phyloP scores from a whole-genome alignment of 345 rosid genomes.

The Ricinus communis region DNA sequence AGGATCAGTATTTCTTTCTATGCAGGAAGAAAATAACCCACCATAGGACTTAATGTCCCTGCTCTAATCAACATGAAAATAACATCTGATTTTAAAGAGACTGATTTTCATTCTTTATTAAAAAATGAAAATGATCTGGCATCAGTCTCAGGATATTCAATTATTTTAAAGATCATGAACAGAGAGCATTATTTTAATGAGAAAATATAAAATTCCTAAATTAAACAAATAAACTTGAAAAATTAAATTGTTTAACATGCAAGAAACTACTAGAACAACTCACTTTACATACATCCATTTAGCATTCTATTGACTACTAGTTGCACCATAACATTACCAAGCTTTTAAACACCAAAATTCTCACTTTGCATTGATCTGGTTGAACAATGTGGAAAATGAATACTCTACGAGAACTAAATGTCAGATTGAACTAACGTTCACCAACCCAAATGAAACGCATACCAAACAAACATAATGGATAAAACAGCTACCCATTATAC shows the following conservation, averaged over 20 bases:
- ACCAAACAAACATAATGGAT: too few relatives aligned
- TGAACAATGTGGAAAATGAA: neutral
- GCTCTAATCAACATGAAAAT: neutral
- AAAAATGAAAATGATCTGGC: neutral
- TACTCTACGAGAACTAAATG: neutral
- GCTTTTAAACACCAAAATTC: neutral
- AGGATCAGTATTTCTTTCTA: neutral
- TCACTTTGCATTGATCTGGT: conserved; percentile 8
- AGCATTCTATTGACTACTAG: too few relatives aligned
- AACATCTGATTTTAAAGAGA: neutral
- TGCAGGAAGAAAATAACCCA: neutral
- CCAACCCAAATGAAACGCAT: neutral
- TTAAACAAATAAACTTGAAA: neutral
- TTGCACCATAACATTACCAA: neutral
- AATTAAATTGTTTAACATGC: neutral
- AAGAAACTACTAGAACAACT: conserved; percentile 6
- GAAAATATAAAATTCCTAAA: neutral
- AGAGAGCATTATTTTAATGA: neutral
- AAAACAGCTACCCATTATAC: too few relatives aligned
- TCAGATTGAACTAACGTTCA: neutral
- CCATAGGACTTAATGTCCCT: neutral
- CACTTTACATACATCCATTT: too few relatives aligned
- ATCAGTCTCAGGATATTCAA: conserved; percentile 16
- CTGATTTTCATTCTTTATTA: neutral
- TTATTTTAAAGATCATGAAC: neutral